Percentiles rank a stretch among this genome's conserved stretches.
Conservation (phyloP, 306 rosid species). For the Vigna mungo region DNA sequence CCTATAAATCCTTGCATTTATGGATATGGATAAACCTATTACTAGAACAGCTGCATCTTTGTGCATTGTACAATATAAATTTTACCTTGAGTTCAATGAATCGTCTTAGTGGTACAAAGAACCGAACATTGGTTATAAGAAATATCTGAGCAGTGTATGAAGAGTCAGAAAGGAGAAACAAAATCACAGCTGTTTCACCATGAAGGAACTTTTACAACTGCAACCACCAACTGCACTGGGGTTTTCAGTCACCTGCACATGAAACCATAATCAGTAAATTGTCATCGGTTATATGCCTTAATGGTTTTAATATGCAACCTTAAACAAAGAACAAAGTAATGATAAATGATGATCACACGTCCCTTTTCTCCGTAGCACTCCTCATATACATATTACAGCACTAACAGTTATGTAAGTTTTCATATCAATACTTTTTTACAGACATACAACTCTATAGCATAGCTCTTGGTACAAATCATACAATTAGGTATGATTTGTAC, state of each 20-base stretch:
- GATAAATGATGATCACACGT: neutral
- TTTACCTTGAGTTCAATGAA: neutral
- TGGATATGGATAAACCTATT: neutral
- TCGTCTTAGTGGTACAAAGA: neutral
- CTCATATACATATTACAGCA: neutral
- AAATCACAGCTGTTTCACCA: constrained; percentile 16
- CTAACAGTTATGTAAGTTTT: neutral
- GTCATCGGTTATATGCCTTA: neutral
- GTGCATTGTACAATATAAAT: neutral
- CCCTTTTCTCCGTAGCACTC: neutral
- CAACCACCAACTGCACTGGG: constrained; percentile 28
- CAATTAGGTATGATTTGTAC: too few species aligned
- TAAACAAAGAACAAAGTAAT: neutral
- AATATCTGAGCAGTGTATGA: neutral
- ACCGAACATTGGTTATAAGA: neutral
- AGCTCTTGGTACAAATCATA: neutral
- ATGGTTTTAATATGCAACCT: neutral
- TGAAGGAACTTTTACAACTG: constrained; percentile 27
- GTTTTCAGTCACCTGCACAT: constrained; percentile 15
- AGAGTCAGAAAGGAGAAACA: neutral
- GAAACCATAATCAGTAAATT: neutral
- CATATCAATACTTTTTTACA: neutral
- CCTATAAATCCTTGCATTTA: too few species aligned
- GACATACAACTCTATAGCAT: neutral
- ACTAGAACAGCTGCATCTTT: neutral